Evolutionary conservation across 371 early-diverging fungal species (phyloP).

Genomic region (Apophysomyces ossiformis): DNA sequence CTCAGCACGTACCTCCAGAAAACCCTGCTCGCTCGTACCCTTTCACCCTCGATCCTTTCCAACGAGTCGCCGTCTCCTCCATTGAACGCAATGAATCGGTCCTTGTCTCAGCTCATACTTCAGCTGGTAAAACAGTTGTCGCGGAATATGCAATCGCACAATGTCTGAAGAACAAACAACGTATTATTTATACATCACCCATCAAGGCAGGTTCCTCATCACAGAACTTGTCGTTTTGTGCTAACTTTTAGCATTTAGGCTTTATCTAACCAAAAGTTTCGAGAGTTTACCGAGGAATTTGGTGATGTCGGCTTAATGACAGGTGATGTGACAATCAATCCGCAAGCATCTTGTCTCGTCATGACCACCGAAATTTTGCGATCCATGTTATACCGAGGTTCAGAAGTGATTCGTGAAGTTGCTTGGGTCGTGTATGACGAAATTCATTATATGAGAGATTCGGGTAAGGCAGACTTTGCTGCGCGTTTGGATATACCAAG

Average conservation of each 20-base stretch:
- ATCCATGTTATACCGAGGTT: conserved; percentile 99
- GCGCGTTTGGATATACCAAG: too few relatives aligned
- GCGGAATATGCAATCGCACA: conserved; percentile 99
- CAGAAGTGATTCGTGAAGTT: conserved; percentile 98
- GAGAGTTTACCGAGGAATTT: conserved; percentile 98
- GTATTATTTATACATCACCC: conserved; percentile 99
- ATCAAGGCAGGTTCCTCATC: conserved; percentile 79
- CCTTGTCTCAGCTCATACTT: conserved; percentile 98
- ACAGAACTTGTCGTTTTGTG: background rate
- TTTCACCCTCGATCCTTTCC: conserved; percentile 99
- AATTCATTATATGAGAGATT: conserved; percentile 99
- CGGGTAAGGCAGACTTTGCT: conserved; percentile 35
- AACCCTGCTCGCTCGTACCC: conserved; percentile 91
- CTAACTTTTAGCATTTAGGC: conserved; percentile 63
- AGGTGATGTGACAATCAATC: conserved; percentile 99
- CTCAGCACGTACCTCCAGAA: conserved; percentile 80
- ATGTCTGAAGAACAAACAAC: conserved; percentile 90
- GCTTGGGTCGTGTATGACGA: conserved; percentile 99
- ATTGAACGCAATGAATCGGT: conserved; percentile 98
- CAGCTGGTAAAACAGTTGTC: conserved; percentile 99
- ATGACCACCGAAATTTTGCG: conserved; percentile 99
- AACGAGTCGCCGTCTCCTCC: conserved; percentile 88
- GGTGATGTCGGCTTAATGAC: conserved; percentile 99
- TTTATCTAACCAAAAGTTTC: conserved; percentile 99
- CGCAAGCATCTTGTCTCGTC: conserved; percentile 96